Evolutionary conservation across 306 rosid genomes (phyloP), one percentile per base, ranked within the genome.

Genomic region (Pyrus communis): DNA sequence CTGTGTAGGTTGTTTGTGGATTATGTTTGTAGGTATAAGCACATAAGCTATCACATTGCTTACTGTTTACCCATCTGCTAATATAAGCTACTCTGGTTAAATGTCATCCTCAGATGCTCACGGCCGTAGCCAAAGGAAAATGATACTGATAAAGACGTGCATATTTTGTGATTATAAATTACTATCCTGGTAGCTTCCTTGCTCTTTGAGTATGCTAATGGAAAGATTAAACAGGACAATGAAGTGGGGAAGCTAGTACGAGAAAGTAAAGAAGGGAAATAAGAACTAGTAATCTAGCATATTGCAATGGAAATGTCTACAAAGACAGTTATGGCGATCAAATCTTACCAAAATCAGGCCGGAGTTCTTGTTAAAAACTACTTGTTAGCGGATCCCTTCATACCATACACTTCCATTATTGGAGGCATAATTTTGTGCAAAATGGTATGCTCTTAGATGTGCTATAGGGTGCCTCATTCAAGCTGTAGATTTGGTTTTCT

Each of bases 301-400:
- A 66, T 74, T 35, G 59, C 42, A 15, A 82, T 82, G 86, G 79
- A 71, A 67, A 70, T 45, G 22, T 77, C 87, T 70, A 45, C 49
- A 67, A 70, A 83, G 70, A 79, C 89, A 49, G 83, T 54, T 49
- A 81, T 85, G 84, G 75, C 83, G 12, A 67, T 83, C 59, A 88
- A 83, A 64, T 81, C 91, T 67, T 88, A 88, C 85, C 87, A 88
- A 85, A 85, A 78, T 81, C 86, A 85, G 74, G 89, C 89, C 18
- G 86, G 64, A 55, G 68, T 61, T 25, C 69, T 88, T 69, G 72
- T 83, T 46, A 81, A 75, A 70, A 77, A 70, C 82, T 88, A 85
- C 79, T 77, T 88, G 67, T 78, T 88, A 38, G 85, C 87, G 5
- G 91, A 85, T 73, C 76, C 75, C 63, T 79, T 77, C 62, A 25